Conservation (phyloP, 192 early-diverging fungal species). For the Spizellomyces punctatus region DNA sequence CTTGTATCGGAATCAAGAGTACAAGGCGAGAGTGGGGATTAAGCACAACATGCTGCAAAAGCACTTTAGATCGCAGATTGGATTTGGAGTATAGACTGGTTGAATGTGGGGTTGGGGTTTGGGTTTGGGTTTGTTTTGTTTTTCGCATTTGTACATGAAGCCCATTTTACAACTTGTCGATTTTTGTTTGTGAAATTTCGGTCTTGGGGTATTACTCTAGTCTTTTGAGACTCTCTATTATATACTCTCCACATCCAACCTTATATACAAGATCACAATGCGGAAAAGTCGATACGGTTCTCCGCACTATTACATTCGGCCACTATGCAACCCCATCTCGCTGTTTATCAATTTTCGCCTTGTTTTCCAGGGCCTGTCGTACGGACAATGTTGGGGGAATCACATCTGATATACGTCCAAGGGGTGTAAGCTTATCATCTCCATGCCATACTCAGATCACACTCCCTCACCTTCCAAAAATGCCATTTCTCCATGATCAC, state of each 20-base stretch:
- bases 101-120: too few relatives aligned
- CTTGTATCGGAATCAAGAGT: constrained; percentile 59
- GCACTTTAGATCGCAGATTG: constrained; percentile 83
- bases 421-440: background rate
- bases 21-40: constrained; percentile 54
- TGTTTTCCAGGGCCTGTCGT: constrained; percentile 9
- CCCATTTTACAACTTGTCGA: too few relatives aligned
- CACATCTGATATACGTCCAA: constrained; percentile 1
- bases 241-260: too few relatives aligned
- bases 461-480: constrained; percentile 13
- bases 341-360: constrained; percentile 8
- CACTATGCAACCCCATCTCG: too few relatives aligned
- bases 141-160: too few relatives aligned
- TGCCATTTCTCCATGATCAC: constrained; percentile 10
- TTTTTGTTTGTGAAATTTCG: too few relatives aligned
- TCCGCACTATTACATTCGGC: too few relatives aligned
- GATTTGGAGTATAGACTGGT: constrained; percentile 45
- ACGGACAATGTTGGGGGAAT: constrained; percentile 16
- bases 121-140: too few relatives aligned
- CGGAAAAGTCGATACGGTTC: too few relatives aligned
- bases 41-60: constrained; percentile 80
- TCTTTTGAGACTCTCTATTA: too few relatives aligned
- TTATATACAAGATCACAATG: too few relatives aligned
- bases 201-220: too few relatives aligned
- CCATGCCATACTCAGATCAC: background rate